phyloP scores from a whole-genome alignment of 805 yeast genomes.

The Candida koratica region DNA sequence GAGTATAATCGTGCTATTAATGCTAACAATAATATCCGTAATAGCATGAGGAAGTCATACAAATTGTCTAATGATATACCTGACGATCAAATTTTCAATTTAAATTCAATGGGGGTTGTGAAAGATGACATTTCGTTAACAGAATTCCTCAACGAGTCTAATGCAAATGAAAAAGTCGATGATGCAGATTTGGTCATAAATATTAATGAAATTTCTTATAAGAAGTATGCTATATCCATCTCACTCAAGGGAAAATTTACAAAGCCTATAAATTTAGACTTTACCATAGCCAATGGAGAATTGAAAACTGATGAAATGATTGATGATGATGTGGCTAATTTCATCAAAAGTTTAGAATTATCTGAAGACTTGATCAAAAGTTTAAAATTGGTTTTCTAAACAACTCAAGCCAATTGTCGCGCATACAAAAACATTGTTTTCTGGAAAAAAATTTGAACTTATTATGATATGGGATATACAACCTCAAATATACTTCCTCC shows the following conservation, averaged over 20 bases:
- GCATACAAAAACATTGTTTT: too few species aligned
- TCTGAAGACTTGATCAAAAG: constrained; percentile 31
- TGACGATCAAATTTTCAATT: constrained; percentile 36
- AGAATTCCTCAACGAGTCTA: constrained; percentile 23
- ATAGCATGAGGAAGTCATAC: constrained; percentile 31
- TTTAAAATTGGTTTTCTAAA: constrained; percentile 8
- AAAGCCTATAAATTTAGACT: constrained; percentile 15
- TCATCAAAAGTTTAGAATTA: constrained; percentile 25
- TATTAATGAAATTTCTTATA: constrained; percentile 20
- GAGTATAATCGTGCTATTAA: not conserved
- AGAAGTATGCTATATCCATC: constrained; percentile 9
- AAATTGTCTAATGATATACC: constrained; percentile 34
- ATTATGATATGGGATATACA: constrained; percentile 8
- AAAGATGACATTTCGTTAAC: constrained; percentile 19
- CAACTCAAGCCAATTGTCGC: not conserved
- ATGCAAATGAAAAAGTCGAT: not conserved
- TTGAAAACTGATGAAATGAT: constrained; percentile 14
- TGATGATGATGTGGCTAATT: constrained; percentile 17
- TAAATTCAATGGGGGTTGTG: constrained; percentile 24
- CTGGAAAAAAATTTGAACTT: constrained; percentile 5
- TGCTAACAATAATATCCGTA: constrained; percentile 16
- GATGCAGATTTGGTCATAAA: constrained; percentile 19
- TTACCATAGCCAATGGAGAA: constrained; percentile 32
- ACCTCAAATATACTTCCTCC: constrained; percentile 19
- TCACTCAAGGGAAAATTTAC: constrained; percentile 17